Evolutionary conservation across 768 basidiomycete genomes (phyloP).

Genomic region (Leccinum incarnatum): DNA sequence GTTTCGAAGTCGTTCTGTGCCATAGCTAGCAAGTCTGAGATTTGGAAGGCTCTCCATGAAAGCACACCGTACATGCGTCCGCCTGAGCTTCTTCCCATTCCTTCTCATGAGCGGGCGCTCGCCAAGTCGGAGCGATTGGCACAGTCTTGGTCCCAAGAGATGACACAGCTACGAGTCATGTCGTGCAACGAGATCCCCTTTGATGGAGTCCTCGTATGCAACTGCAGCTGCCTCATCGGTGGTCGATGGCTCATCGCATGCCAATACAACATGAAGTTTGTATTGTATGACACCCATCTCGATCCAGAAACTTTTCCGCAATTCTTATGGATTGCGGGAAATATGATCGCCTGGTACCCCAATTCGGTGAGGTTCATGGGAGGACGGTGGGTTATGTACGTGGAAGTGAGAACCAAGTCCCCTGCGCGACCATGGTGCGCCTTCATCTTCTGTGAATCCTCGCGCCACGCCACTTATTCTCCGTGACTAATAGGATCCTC

Average conservation of each 20-base stretch:
- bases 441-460: not conserved
- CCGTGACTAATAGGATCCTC: not conserved
- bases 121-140: not conserved
- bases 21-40: not conserved
- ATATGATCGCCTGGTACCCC: not conserved
- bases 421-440: not conserved
- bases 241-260: not conserved
- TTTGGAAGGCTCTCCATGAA: not conserved
- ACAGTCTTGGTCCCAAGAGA: not conserved
- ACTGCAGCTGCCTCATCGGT: not conserved
- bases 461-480: not conserved
- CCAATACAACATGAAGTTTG: not conserved
- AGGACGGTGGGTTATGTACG: not conserved
- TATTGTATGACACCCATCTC: not conserved
- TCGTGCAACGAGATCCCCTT: not conserved
- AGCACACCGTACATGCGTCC: not conserved
- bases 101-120: not conserved
- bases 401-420: not conserved
- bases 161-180: not conserved
- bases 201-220: too few species aligned
- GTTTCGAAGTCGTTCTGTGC: not conserved
- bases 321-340: too few species aligned
- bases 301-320: too few species aligned
- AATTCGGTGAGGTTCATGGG: not conserved
- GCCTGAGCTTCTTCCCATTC: not conserved